Evolutionary conservation across 352 stramenopile species (phyloP).

Genomic region (Globisporangium alternatum): DNA sequence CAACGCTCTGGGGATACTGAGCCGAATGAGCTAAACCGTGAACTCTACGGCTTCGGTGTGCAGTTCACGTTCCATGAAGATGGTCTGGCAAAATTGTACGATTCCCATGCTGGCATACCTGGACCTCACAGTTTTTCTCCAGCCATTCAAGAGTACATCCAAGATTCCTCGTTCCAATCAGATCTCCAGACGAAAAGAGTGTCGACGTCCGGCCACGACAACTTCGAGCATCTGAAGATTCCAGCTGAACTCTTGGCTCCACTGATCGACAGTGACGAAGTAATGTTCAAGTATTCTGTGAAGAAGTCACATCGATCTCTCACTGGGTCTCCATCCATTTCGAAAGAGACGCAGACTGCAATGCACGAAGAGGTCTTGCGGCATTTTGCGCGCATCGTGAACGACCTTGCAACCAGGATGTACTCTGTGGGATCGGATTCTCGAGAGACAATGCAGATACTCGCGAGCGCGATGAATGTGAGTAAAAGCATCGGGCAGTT

Average conservation of each 20-base stretch:
- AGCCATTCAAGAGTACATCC: conserved; percentile 12
- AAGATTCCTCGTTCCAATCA: conserved; percentile 12
- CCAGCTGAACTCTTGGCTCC: conserved; percentile 11
- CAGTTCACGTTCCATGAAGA: conserved; percentile 46
- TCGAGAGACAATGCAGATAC: conserved; percentile 27
- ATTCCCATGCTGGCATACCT: neutral
- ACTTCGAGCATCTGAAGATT: conserved; percentile 19
- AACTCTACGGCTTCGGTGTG: conserved; percentile 53
- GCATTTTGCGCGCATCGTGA: conserved; percentile 38
- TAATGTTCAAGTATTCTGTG: neutral
- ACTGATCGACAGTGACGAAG: neutral
- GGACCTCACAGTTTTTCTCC: conserved; percentile 18
- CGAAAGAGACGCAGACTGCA: conserved; percentile 18
- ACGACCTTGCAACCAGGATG: conserved; percentile 36
- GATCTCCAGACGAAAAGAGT: conserved; percentile 7
- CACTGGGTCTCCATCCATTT: conserved; percentile 31
- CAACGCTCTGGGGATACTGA: conserved; percentile 24
- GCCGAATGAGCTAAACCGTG: conserved; percentile 19
- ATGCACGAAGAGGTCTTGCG: conserved; percentile 29
- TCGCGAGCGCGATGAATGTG: conserved; percentile 43
- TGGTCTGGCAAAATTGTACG: conserved; percentile 15
- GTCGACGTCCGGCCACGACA: conserved; percentile 26
- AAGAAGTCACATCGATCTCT: neutral
- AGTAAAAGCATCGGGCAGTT: conserved; percentile 13
- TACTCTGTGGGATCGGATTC: conserved; percentile 23